Percentiles rank a stretch among this genome's conserved stretches.
phyloP scores from a whole-genome alignment of 164 flowering plant species.

The Kalanchoe fedtschenkoi region DNA sequence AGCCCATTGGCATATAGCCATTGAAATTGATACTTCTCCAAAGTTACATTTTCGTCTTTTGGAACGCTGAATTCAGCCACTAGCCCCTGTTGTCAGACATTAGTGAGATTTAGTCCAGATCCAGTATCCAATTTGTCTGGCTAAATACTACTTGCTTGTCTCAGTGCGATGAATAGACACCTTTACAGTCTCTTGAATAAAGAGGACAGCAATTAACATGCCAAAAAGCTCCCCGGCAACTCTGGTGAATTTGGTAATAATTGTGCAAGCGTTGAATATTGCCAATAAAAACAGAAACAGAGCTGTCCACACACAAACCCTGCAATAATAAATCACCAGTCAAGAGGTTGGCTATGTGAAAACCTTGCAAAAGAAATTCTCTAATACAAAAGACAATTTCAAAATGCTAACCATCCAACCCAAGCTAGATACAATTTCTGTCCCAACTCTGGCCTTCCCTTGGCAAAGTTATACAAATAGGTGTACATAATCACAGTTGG shows the following conservation, averaged over 20 bases:
- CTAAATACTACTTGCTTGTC: not conserved
- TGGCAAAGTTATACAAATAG: slow-evolving; percentile 30
- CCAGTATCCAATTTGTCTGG: not conserved
- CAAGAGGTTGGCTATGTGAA: not conserved
- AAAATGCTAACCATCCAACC: slow-evolving; percentile 24
- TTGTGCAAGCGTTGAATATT: slow-evolving; percentile 39
- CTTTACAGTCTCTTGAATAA: slow-evolving; percentile 44
- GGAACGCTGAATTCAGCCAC: slow-evolving; percentile 33
- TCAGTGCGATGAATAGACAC: slow-evolving; percentile 11
- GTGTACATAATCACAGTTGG: slow-evolving; percentile 40
- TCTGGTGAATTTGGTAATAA: slow-evolving; percentile 43
- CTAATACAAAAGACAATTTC: not conserved
- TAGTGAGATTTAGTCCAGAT: no score
- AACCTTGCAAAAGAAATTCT: not conserved
- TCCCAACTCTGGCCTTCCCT: slow-evolving; percentile 30
- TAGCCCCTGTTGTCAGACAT: slow-evolving; percentile 27
- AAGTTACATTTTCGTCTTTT: slow-evolving; percentile 16
- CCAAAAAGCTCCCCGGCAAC: slow-evolving; percentile 56
- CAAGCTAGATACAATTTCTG: slow-evolving; percentile 28
- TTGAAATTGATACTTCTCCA: slow-evolving; percentile 24
- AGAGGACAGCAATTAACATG: slow-evolving; percentile 44
- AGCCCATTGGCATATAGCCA: slow-evolving; percentile 50
- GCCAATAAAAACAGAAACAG: slow-evolving; percentile 38
- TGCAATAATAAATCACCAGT: slow-evolving; percentile 5
- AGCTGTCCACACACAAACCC: slow-evolving; percentile 61